Base-by-base conservation (phyloP, 1,284 basidiomycete genomes). In the Spongispora temasekensis region DNA sequence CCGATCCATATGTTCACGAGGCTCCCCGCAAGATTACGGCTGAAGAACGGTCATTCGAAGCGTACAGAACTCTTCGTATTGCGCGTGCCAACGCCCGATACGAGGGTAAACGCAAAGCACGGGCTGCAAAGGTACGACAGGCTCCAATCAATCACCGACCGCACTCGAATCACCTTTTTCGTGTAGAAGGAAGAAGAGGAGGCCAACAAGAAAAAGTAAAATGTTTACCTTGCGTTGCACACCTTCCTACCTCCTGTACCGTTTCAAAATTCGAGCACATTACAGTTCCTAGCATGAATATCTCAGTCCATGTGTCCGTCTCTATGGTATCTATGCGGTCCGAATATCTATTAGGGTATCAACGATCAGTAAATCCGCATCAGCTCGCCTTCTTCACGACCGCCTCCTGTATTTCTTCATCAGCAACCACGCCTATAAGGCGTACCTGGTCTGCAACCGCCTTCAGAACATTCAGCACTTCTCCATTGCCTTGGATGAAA, bases 1-100 rank as follows among this genome's bases (percentile, higher is more conserved):
- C 93, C 62, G 74, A 85, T 61, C 73, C 86, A 62, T 88, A 86
- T 78, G 78, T 79, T 62, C 84, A 83, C 71, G 97, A 99, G 81
- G 81, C 85, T 59, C 96, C 97, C 73, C 94, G 97, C 76, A 91
- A 93, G 79, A 98, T 99, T 78, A 95, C 95, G 67, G 80, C 83
- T 60, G 94, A 95, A 75, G 97, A 99, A 82, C 93, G 91, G 77
- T 86, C 90, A 68, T 91, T 94, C 82, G 75, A 91, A 73, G 95
- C 95, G 21, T 98, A 86, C 90, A 86, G 85, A 77, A 86, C 94
- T 69, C 93, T 98, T 75, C 95, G 97, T 75, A 80, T 85, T 67
- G 88, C 90, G 67, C 93, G 96, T 71, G 91, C 95, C 68, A 83
- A 88, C 74, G 85, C 90, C 70, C 87, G 96, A 75, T 84, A 92